These are phyloP conservation scores for Eucalyptus caleyi DNA, from an alignment of 345 rosid genomes.

Conservation along the genomic window DNA sequence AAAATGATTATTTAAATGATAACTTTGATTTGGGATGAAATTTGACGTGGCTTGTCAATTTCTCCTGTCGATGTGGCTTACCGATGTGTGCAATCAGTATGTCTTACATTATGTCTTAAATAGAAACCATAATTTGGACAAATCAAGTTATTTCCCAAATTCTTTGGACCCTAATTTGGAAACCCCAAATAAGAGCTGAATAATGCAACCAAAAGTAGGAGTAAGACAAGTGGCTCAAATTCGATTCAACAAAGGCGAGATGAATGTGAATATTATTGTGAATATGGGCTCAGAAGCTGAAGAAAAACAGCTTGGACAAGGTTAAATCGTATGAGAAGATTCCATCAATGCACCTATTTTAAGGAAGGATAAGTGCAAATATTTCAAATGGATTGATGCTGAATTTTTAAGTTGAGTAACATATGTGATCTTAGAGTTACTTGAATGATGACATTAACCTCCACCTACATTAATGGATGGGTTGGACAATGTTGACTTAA, in stretches of 20 bases:
- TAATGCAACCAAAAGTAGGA: background rate
- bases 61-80: rapidly evolving
- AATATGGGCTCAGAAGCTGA: background rate
- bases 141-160: background rate
- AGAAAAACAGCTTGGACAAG: background rate
- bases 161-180: background rate
- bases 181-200: background rate
- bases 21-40: background rate
- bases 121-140: background rate
- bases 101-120: background rate
- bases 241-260: background rate
- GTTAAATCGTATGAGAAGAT: background rate
- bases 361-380: background rate
- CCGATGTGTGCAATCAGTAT: background rate
- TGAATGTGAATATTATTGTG: background rate
- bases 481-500: no score
- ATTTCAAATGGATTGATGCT: rapidly evolving
- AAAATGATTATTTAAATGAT: rapidly evolving
- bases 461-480: background rate
- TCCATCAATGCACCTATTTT: background rate
- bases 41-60: background rate
- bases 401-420: background rate
- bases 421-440: background rate
- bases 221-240: background rate
- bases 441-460: background rate